These are phyloP conservation scores for Elongisporangium anandrum DNA, from an alignment of 352 stramenopile genomes.

Conservation along the genomic window DNA sequence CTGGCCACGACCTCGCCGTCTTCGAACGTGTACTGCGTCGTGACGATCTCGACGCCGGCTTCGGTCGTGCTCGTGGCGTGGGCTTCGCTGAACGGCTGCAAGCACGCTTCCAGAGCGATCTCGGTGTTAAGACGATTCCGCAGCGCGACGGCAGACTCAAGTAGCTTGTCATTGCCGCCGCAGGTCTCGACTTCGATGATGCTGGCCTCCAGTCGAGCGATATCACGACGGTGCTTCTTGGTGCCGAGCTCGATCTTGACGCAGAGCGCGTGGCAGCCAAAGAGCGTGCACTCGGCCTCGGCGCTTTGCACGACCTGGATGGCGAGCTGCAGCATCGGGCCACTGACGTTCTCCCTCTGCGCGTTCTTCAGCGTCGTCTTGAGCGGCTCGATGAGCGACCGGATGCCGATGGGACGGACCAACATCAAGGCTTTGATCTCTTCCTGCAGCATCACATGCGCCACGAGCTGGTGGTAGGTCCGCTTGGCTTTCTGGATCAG, in stretches of 20 bases:
- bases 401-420: conserved; percentile 64
- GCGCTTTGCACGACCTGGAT: conserved; percentile 65
- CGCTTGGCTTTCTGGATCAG: conserved; percentile 45
- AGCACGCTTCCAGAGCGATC: conserved; percentile 51
- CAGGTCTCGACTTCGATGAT: conserved; percentile 44
- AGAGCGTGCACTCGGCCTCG: conserved; percentile 80
- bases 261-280: conserved; percentile 62
- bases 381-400: conserved; percentile 59
- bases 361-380: conserved; percentile 50
- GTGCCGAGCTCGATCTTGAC: conserved; percentile 54
- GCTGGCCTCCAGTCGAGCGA: conserved; percentile 60
- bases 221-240: conserved; percentile 43
- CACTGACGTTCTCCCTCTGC: conserved; percentile 38
- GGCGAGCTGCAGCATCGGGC: conserved; percentile 48
- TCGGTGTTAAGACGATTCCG: conserved; percentile 63
- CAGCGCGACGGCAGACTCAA: conserved; percentile 32
- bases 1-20: conserved; percentile 41
- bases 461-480: conserved; percentile 68
- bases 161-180: conserved; percentile 52
- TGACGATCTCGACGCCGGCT: conserved; percentile 12
- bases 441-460: conserved; percentile 67
- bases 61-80: conserved; percentile 15
- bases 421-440: conserved; percentile 74
- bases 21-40: conserved; percentile 39
- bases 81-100: conserved; percentile 39